Evolutionary conservation across 2,329 filamentous ascomycete species (phyloP), one percentile per base, ranked within the genome.

Genomic region (Fusarium sp.): DNA sequence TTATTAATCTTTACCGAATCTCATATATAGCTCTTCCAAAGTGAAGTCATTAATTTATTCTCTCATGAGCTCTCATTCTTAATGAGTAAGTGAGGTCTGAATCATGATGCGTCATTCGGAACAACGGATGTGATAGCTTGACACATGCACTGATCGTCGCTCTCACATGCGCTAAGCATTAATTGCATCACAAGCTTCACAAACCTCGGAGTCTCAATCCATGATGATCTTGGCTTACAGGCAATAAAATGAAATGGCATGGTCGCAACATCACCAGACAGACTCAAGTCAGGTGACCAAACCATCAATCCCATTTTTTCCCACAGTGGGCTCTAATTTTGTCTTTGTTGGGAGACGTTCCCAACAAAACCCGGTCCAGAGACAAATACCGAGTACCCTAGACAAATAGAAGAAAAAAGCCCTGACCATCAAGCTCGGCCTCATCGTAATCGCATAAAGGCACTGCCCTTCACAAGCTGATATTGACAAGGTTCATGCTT

Each of bases 291-390:
- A 44, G 29, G 18, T 64, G 59, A 34, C n/a, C 46, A 22, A 4
- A 29, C 30, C 37, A 45, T 30, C 56, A 53, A 64, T 47, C 30
- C n/a, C 18, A 7, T 7, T 30, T 48, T 3, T 30, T 40, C 20
- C 7, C 8, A 34, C 29, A 44, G 42, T 57, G 40, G 57, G 13
- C 3, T 55, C 22, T 41, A 53, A 11, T 16, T 11, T 7, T 8
- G 8, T 41, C 49, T 53, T 53, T 46, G 59, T 64, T 64, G 49
- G 34, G 61, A 42, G 12, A 22, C 16, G 10, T 7, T 27, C 57
- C 42, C 57, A 64, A 64, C 59, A 64, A 64, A 64, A 63, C 18
- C 32, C 16, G 7, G 32, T 42, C 8, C 4, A 53, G 49, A 53
- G 49, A 53, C 49, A 60, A 24, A 13, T 63, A 11, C 9, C 11